Conservation (phyloP, 805 yeast genomes). For the Blastobotrys attinorum region DNA sequence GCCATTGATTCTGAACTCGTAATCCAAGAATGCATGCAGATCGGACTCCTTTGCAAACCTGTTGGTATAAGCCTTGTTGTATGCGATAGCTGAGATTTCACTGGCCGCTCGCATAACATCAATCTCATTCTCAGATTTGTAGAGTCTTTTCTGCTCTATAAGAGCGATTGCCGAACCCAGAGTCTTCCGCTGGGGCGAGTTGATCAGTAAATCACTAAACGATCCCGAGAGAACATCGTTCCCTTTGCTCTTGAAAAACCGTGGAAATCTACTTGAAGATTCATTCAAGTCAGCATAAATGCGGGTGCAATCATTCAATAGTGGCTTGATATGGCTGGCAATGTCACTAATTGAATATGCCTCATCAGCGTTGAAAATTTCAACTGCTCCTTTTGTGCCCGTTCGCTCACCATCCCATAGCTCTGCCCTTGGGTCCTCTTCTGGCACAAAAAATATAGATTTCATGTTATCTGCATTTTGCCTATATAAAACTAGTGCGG, state of each 20-base stretch:
- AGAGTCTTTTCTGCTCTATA: constrained; percentile 37
- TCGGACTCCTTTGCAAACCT: constrained; percentile 64
- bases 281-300: constrained; percentile 13
- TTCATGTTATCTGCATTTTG: constrained; percentile 32
- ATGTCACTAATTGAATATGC: constrained; percentile 43
- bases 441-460: constrained; percentile 79
- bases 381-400: constrained; percentile 74
- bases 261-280: constrained; percentile 6
- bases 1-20: constrained; percentile 76
- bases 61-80: constrained; percentile 67
- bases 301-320: constrained; percentile 1
- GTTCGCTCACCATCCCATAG: constrained; percentile 94
- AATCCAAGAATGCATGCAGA: constrained; percentile 71
- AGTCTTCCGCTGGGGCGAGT: constrained; percentile 1
- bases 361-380: constrained; percentile 81
- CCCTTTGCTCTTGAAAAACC: constrained; percentile 9
- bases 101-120: constrained; percentile 76
- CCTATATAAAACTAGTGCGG: constrained; percentile 46
- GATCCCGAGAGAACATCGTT: constrained; percentile 6
- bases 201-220: constrained; percentile 1
- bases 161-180: constrained; percentile 14
- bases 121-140: constrained; percentile 73
- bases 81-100: constrained; percentile 72
- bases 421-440: constrained; percentile 67
- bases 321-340: constrained; percentile 5